A percentile compares a stretch with the other conserved stretches of the same genome.
Conservation (phyloP, 768 basidiomycete species). For the Sarcomyxa edulis region DNA sequence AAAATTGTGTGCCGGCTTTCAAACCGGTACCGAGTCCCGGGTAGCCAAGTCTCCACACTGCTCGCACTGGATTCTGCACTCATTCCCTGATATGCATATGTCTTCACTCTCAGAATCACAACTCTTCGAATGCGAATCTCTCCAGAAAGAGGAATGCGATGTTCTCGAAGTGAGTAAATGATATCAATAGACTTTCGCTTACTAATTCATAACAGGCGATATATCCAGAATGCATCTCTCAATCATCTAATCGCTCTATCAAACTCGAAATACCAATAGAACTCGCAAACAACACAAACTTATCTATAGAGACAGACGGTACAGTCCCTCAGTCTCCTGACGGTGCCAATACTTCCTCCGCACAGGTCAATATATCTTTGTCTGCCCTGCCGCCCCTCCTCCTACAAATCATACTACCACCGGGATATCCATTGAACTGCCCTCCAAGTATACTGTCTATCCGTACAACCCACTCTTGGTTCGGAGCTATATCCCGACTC, state of each 20-base stretch:
- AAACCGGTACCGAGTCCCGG: no score
- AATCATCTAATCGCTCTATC: slow-evolving; percentile 31
- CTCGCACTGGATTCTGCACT: no score
- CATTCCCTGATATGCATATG: no score
- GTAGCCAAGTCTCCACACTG: no score
- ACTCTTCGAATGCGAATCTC: slow-evolving; percentile 24
- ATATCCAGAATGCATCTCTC: slow-evolving; percentile 64
- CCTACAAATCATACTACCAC: slow-evolving; percentile 47
- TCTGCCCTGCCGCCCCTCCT: slow-evolving; percentile 60
- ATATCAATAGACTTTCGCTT: neutral
- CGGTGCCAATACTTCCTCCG: neutral
- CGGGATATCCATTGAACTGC: slow-evolving; percentile 45
- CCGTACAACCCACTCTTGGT: slow-evolving; percentile 55
- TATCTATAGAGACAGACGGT: slow-evolving; percentile 30
- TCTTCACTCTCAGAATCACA: no score
- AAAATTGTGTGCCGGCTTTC: no score
- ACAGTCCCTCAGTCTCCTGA: slow-evolving; percentile 7
- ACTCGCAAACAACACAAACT: slow-evolving; percentile 34
- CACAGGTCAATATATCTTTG: slow-evolving; percentile 34
- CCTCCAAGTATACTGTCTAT: slow-evolving; percentile 54
- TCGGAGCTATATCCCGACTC: slow-evolving; percentile 35
- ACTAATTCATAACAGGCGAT: slow-evolving; percentile 49
- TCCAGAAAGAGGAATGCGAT: slow-evolving; percentile 56
- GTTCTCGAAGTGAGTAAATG: slow-evolving; percentile 51
- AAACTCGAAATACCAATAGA: slow-evolving; percentile 67